A percentile compares a stretch with the other conserved stretches of the same genome.
These are phyloP conservation scores for Penicillium mononematosum DNA, from an alignment of 495 filamentous ascomycete genomes.

Conservation along the genomic window DNA sequence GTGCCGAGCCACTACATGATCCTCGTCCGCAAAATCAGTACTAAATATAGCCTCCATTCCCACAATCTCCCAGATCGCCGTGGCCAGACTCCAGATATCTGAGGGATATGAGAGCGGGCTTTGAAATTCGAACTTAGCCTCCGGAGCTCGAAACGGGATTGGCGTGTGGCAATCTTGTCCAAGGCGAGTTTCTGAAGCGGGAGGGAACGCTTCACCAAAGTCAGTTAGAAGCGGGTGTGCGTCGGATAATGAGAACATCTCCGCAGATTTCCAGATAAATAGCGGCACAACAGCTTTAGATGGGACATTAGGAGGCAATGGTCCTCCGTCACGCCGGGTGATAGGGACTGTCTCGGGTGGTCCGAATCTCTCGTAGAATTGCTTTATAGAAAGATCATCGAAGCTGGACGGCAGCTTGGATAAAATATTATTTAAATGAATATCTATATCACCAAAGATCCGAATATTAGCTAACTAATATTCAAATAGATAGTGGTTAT, in stretches of 20 bases:
- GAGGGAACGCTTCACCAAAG: slow-evolving; percentile 38
- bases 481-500: neutral
- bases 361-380: slow-evolving; percentile 21
- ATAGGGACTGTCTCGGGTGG: slow-evolving; percentile 19
- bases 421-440: slow-evolving; percentile 40
- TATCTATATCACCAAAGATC: slow-evolving; percentile 24
- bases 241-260: slow-evolving; percentile 29
- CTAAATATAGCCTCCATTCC: slow-evolving; percentile 38
- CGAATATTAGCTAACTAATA: slow-evolving; percentile 4
- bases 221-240: slow-evolving; percentile 30
- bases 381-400: slow-evolving; percentile 14
- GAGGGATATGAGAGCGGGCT: slow-evolving; percentile 28
- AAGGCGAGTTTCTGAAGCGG: slow-evolving; percentile 19
- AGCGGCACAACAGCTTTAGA: slow-evolving; percentile 30
- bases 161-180: slow-evolving; percentile 37
- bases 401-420: slow-evolving; percentile 37
- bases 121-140: slow-evolving; percentile 32
- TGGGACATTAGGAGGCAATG: slow-evolving; percentile 24
- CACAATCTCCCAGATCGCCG: slow-evolving; percentile 38
- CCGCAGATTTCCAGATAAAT: slow-evolving; percentile 31
- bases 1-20: slow-evolving; percentile 30
- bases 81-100: slow-evolving; percentile 41
- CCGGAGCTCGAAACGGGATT: slow-evolving; percentile 29
- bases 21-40: slow-evolving; percentile 24
- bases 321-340: slow-evolving; percentile 18